These are phyloP conservation scores for Candida manassasensis DNA, from an alignment of 805 yeast species.

Conservation along the genomic window DNA sequence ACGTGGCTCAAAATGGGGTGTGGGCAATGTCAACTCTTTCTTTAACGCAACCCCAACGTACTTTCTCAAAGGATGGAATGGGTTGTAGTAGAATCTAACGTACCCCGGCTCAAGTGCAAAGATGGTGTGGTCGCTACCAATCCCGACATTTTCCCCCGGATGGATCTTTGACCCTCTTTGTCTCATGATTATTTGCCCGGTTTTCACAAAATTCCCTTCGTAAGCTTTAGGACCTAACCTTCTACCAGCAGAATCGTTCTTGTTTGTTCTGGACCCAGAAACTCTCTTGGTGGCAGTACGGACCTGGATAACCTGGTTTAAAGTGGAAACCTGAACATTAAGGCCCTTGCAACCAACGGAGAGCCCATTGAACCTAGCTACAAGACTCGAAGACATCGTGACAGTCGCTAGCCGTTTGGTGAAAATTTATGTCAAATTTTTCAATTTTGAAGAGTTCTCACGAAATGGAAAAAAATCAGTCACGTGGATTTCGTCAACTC, in stretches of 20 bases:
- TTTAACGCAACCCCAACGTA: slow-evolving; percentile 83
- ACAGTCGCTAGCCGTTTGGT: neutral
- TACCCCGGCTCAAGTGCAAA: slow-evolving; percentile 90
- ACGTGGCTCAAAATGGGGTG: slow-evolving; percentile 87
- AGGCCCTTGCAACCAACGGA: neutral
- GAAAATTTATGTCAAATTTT: neutral
- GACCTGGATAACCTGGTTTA: slow-evolving; percentile 33
- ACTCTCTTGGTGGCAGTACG: slow-evolving; percentile 94
- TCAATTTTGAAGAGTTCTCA: neutral
- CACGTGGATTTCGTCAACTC: slow-evolving; percentile 1
- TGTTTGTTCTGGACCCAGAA: slow-evolving; percentile 90
- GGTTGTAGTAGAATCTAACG: slow-evolving; percentile 87
- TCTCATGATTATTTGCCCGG: slow-evolving; percentile 85
- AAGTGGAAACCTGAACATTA: neutral
- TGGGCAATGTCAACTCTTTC: slow-evolving; percentile 64
- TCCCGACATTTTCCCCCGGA: slow-evolving; percentile 88
- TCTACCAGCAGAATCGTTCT: slow-evolving; percentile 93
- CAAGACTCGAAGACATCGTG: slow-evolving; percentile 6
- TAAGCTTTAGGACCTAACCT: slow-evolving; percentile 86
- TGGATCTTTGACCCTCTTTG: slow-evolving; percentile 93
- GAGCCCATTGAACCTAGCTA: slow-evolving; percentile 1
- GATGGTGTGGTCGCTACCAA: slow-evolving; percentile 92
- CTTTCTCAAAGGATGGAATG: slow-evolving; percentile 90
- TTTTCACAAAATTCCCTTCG: slow-evolving; percentile 70
- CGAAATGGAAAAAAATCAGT: neutral